These are phyloP conservation scores for Gymnopus androsaceus DNA, from an alignment of 1,284 basidiomycete genomes.

Conservation along the genomic window DNA sequence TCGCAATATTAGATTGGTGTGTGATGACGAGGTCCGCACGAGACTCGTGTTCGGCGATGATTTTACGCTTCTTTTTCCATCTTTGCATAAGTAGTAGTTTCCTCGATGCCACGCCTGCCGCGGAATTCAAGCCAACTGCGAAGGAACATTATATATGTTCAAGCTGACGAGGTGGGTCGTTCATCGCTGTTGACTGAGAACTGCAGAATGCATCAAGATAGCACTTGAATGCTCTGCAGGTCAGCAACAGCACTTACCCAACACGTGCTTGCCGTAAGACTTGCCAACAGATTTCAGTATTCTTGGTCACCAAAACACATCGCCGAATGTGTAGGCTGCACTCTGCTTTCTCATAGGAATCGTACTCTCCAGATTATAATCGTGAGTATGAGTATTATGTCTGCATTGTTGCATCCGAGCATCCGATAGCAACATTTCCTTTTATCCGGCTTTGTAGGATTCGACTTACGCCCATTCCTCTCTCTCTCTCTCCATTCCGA, in stretches of 20 bases:
- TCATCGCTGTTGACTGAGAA: not conserved
- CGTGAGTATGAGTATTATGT: slow-evolving; percentile 55
- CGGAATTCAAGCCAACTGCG: slow-evolving; percentile 95
- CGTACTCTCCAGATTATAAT: slow-evolving; percentile 96
- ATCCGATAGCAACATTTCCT: not conserved
- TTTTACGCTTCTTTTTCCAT: slow-evolving; percentile 4
- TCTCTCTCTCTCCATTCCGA: slow-evolving; percentile 85
- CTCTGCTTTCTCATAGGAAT: slow-evolving; percentile 58
- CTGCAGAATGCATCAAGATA: slow-evolving; percentile 64
- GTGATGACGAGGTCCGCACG: slow-evolving; percentile 41
- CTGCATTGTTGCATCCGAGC: not conserved
- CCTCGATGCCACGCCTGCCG: slow-evolving; percentile 89
- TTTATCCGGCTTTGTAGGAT: slow-evolving; percentile 63
- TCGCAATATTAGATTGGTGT: not conserved
- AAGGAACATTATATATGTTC: slow-evolving; percentile 93
- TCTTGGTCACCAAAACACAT: not conserved
- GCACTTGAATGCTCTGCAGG: slow-evolving; percentile 88
- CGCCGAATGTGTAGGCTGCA: too few species aligned
- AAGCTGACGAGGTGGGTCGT: slow-evolving; percentile 82
- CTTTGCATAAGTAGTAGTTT: slow-evolving; percentile 69
- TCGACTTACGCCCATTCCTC: slow-evolving; percentile 94
- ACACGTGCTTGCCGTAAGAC: not conserved
- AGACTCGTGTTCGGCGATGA: not conserved
- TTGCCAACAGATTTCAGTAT: slow-evolving; percentile 70
- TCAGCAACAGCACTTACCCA: slow-evolving; percentile 31